Percentiles rank a stretch among this genome's conserved stretches.
Conservation (phyloP, 257 asterid species). For the Solanum arcanum region DNA sequence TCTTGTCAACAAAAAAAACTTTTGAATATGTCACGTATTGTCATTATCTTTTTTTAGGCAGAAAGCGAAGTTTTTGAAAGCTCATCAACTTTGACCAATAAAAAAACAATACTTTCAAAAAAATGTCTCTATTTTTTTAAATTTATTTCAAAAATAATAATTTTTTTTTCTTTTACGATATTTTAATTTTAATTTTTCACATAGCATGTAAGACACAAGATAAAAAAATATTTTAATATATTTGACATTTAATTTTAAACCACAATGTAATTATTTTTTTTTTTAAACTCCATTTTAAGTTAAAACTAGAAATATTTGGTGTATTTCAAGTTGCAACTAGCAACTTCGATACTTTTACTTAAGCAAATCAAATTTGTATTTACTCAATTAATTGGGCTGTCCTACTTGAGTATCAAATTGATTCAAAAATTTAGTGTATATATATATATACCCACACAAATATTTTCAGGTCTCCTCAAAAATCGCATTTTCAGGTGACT, state of each 20-base stretch:
- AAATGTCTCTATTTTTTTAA: too few relatives aligned
- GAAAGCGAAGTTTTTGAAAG: background rate
- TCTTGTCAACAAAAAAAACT: background rate
- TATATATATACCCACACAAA: background rate
- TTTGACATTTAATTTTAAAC: too few relatives aligned
- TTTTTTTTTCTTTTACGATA: rapidly evolving
- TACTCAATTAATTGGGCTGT: background rate
- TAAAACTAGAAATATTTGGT: background rate
- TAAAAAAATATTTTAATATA: too few relatives aligned
- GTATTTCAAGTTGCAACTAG: background rate
- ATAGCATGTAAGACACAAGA: rapidly evolving
- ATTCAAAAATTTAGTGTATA: background rate
- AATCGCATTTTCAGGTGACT: background rate
- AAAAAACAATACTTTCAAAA: background rate
- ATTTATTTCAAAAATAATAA: too few relatives aligned
- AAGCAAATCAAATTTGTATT: background rate
- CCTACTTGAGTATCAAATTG: background rate
- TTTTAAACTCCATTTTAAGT: too few relatives aligned
- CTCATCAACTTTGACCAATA: background rate
- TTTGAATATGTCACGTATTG: background rate
- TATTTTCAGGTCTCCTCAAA: background rate
- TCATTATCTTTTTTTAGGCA: background rate
- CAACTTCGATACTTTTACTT: background rate
- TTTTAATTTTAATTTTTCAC: too few relatives aligned
- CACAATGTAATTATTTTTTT: rapidly evolving